Conservation (phyloP, 768 basidiomycete genomes). For the Tulasnella sp. region DNA sequence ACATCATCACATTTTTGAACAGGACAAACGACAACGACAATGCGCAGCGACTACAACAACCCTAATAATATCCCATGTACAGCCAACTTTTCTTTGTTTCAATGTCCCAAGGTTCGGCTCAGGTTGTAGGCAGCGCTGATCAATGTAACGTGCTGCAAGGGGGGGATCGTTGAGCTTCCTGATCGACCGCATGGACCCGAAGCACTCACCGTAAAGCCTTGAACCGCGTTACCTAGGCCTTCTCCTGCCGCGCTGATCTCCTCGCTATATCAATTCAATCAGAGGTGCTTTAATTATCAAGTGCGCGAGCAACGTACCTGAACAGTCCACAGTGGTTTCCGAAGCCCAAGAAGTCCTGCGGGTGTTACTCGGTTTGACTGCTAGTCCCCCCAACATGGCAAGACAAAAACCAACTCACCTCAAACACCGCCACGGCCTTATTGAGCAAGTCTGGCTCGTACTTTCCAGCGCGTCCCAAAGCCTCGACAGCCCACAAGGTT, state of each 20-base stretch:
- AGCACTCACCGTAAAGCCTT: slow-evolving; percentile 61
- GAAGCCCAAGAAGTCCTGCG: slow-evolving; percentile 45
- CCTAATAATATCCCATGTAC: not conserved
- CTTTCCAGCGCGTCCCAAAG: slow-evolving; percentile 73
- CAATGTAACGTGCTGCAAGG: slow-evolving; percentile 20
- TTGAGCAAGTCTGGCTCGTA: slow-evolving; percentile 59
- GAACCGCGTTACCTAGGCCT: slow-evolving; percentile 79
- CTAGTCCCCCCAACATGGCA: slow-evolving; percentile 73
- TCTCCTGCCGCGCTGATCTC: slow-evolving; percentile 11
- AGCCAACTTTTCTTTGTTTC: not conserved
- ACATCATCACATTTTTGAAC: not conserved
- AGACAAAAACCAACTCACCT: slow-evolving; percentile 73
- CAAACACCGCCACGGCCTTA: slow-evolving; percentile 79
- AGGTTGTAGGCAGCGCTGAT: slow-evolving; percentile 22
- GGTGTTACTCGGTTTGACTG: slow-evolving; percentile 63
- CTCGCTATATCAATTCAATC: slow-evolving; percentile 8
- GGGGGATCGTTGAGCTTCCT: not conserved
- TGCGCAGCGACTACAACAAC: not conserved
- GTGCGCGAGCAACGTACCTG: slow-evolving; percentile 43
- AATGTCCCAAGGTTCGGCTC: slow-evolving; percentile 16
- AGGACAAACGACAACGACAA: not conserved
- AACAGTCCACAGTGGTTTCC: slow-evolving; percentile 31
- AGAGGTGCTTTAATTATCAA: not conserved
- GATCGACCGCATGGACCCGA: not conserved
- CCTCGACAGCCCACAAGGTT: slow-evolving; percentile 30